Percentiles rank a stretch among this genome's conserved stretches.
Conservation (phyloP, 495 filamentous ascomycete genomes). For the Penicillium crystallinum region DNA sequence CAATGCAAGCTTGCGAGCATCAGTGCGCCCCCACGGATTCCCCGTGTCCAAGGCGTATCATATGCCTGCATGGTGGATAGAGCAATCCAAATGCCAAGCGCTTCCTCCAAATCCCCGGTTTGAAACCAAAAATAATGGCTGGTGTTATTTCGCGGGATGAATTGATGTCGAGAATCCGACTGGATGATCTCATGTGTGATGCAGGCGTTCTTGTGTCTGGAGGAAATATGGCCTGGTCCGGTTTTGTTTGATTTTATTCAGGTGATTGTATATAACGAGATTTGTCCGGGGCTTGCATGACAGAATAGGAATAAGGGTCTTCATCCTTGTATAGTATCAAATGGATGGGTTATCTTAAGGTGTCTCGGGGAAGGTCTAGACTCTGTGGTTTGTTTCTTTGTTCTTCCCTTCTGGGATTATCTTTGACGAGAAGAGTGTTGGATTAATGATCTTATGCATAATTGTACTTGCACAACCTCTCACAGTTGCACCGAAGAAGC, state of each 20-base stretch:
- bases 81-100: not conserved
- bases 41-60: not conserved
- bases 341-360: not conserved
- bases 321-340: slow-evolving; percentile 1
- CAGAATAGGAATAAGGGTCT: not conserved
- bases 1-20: not conserved
- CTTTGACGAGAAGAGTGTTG: not conserved
- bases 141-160: not conserved
- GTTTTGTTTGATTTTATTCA: not conserved
- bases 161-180: not conserved
- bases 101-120: not conserved
- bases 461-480: not conserved
- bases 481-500: not conserved
- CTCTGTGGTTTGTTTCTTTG: not conserved
- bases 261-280: not conserved
- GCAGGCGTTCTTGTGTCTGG: not conserved
- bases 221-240: not conserved
- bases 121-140: not conserved
- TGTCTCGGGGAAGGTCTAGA: not conserved
- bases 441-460: not conserved
- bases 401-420: not conserved
- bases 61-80: not conserved
- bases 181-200: slow-evolving; percentile 6
- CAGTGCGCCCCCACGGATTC: not conserved
- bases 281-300: not conserved